Base-by-base conservation (phyloP, 768 basidiomycete genomes). In the Mycena rebaudengoi region DNA sequence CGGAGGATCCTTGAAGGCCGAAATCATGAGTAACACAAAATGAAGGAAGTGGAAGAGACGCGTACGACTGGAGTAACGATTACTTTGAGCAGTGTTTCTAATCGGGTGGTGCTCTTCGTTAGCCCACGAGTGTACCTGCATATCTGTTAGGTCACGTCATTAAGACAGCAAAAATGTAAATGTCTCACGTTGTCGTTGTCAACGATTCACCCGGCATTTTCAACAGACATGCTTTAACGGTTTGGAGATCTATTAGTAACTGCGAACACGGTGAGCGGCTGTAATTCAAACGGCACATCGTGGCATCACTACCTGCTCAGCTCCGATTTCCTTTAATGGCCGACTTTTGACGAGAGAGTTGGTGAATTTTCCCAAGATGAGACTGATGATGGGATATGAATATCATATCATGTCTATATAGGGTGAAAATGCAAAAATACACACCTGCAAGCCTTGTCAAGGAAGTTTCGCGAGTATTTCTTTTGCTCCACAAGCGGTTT, bases 1-100 rank as follows among this genome's bases (percentile, higher is more conserved):
- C 1, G 94, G 82, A 16, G 97, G 96, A 70, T 96, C 94, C 91
- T 97, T 53, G 0, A 62, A n/a, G 30, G 59, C 8, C 25, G 32
- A 14, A 45, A 50, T 56, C 44, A 40, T 50, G 26, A 57, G 33
- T 14, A 26, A 3, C 29, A n/a, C 11, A 20, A 51, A 33, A n/a
- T n/a, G n/a, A n/a, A 13, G 1, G 20, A 37, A 40, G 52, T 21
- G 23, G 40, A 26, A 11, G 25, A 25, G 23, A 11, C 12, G 80
- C 91, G 62, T 75, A 94, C 95, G 63, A 90, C 92, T 2, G 97
- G 97, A 0, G 95, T 96, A 21, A 98, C 88, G 56, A 99, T 92
- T 60, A 98, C 94, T 77, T 99, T 99, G 55, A 99, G 86, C 69
- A 99, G 80, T 2, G 95, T 94, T 76, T 99, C 98, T 44, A 99